Base-by-base conservation (phyloP, 371 early-diverging fungal species). In the Syncephalastrum monosporum region DNA sequence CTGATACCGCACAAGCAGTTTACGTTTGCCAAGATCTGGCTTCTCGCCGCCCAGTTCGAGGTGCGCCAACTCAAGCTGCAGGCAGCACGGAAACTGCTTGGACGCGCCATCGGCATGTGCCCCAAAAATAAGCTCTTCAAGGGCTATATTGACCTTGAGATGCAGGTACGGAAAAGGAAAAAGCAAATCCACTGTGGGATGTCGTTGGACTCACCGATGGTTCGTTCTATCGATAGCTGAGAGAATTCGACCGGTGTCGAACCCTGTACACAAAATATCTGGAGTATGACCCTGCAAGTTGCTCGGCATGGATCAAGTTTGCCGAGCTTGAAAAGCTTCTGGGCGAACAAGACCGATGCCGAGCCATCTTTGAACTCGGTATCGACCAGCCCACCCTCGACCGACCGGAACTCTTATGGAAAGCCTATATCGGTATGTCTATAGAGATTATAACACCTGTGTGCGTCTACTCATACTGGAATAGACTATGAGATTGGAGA, bases 321-420 rank as follows among this genome's bases (percentile, higher is more conserved):
- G 92, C 97, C 21, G 90, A 92, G 61, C 65, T 99, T 38, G 99
- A 99, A 70, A 69, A 69, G 19, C 82, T 85, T 56, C 64, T 99
- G 53, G 94, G 89, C 42, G 98, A 99, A 59, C 65, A 68, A n/a
- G 96, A 96, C 4, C 82, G 98, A 48, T 78, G 87, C 3, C 81
- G 93, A 33, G 94, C 90, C 24, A 86, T 99, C 42, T 95, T 91
- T 69, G 94, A 95, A 53, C 68, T 97, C 60, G 98, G 94, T 2
- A 82, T 97, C 41, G 73, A 79, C 42, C 96, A 96, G 72, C 87
- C 87, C 0, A 82, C 80, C 3, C 69, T 97, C 53, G 96, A 97
- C 57, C 94, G 95, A 96, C 98, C 97, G 27, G 98, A 98, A 65
- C 79, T 97, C 12, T 69, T 98, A 47, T 98, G 97, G 97, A 97